Evolutionary conservation across 2,329 filamentous ascomycete species (phyloP).

Genomic region (Colletotrichum godetiae): DNA sequence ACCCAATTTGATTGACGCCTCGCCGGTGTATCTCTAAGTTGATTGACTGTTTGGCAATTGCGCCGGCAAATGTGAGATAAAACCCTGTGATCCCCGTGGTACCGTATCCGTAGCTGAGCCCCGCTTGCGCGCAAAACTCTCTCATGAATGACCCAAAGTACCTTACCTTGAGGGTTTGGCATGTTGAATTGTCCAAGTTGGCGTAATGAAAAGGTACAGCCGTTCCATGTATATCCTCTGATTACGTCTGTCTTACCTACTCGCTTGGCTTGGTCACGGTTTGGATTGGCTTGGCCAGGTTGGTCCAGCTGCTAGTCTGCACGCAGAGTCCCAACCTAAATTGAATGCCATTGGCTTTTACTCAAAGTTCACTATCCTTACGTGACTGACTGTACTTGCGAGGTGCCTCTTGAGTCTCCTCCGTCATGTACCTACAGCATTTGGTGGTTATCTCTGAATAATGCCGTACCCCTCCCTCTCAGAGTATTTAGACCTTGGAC

Average conservation of each 20-base stretch:
- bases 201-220: not conserved
- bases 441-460: not conserved
- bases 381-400: not conserved
- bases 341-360: not conserved
- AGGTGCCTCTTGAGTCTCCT: not conserved
- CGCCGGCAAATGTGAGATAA: slow-evolving; percentile 5
- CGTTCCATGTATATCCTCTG: slow-evolving; percentile 12
- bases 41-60: slow-evolving; percentile 19
- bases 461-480: not conserved
- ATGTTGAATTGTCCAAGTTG: not conserved
- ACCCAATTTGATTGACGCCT: slow-evolving; percentile 3
- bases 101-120: not conserved
- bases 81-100: not conserved
- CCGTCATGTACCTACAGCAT: not conserved
- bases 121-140: not conserved
- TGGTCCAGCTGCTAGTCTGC: slow-evolving; percentile 6
- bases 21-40: not conserved
- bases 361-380: not conserved
- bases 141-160: not conserved
- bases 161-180: not conserved
- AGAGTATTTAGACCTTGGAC: not conserved
- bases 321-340: slow-evolving; percentile 25
- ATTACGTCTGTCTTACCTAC: slow-evolving; percentile 3
- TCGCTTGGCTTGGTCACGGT: not conserved
- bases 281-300: slow-evolving; percentile 13